phyloP scores from a whole-genome alignment of 768 basidiomycete genomes.

The Phaeotremella skinneri region DNA sequence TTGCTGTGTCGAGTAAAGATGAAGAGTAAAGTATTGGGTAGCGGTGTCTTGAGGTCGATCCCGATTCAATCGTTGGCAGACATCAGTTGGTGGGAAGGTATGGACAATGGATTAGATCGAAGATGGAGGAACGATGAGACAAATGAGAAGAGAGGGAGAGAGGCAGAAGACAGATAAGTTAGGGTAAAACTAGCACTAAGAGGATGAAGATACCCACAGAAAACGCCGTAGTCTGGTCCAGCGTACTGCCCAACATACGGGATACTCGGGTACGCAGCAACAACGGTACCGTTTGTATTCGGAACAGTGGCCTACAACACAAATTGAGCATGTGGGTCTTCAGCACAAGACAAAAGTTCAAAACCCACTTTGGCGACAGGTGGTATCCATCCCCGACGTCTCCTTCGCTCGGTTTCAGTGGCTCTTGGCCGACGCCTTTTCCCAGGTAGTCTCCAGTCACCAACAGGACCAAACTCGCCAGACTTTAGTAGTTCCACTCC shows the following conservation, averaged over 20 bases:
- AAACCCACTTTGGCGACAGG: conserved; percentile 1
- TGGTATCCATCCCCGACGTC: conserved; percentile 4
- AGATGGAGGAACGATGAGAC: background rate
- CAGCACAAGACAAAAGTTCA: background rate
- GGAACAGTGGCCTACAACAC: conserved; percentile 26
- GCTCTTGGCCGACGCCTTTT: conserved; percentile 9
- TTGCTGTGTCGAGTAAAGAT: conserved; percentile 62
- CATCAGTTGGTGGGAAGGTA: conserved; percentile 22
- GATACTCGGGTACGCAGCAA: conserved; percentile 44
- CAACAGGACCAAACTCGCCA: conserved; percentile 48
- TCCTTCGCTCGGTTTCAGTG: conserved; percentile 1
- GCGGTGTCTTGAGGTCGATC: conserved; percentile 59
- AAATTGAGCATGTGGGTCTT: background rate
- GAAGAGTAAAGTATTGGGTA: conserved; percentile 76
- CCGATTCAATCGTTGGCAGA: conserved; percentile 30
- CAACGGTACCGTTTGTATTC: conserved; percentile 45
- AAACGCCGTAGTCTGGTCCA: conserved; percentile 40
- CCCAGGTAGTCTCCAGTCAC: conserved; percentile 23
- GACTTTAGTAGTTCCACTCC: conserved; percentile 31
- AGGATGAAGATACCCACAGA: conserved; percentile 32
- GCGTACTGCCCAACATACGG: conserved; percentile 51
- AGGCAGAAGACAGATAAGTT: conserved; percentile 21
- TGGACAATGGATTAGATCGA: background rate
- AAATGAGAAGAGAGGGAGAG: conserved; percentile 5
- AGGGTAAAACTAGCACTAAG: conserved; percentile 9